Evolutionary conservation across 768 basidiomycete species (phyloP).

Genomic region (Termitomyces sp.): DNA sequence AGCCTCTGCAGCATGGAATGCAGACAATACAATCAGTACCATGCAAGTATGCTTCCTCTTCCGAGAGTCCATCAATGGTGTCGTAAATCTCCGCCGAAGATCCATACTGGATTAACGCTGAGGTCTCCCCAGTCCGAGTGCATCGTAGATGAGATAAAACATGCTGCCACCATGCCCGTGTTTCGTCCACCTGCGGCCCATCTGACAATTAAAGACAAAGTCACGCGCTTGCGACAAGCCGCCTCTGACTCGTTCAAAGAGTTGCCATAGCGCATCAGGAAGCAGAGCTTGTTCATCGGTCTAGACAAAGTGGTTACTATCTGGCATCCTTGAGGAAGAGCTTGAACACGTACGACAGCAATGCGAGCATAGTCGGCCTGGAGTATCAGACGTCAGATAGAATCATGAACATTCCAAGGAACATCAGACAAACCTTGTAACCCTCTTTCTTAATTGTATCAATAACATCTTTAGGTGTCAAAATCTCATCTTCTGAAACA

Average conservation of each 20-base stretch:
- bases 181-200: constrained; percentile 92
- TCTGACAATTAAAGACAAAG: constrained; percentile 96
- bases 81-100: constrained; percentile 49
- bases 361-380: constrained; percentile 88
- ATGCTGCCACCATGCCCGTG: constrained; percentile 92
- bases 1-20: neutral
- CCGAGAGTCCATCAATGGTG: constrained; percentile 77
- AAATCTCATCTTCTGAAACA: constrained; percentile 74
- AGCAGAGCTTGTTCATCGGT: constrained; percentile 97
- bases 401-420: neutral
- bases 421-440: constrained; percentile 50
- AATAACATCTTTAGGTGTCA: constrained; percentile 86
- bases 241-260: constrained; percentile 71
- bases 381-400: neutral
- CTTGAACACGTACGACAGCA: constrained; percentile 66
- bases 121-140: constrained; percentile 44
- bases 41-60: constrained; percentile 86
- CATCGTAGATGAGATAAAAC: constrained; percentile 75
- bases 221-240: constrained; percentile 62
- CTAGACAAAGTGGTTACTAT: constrained; percentile 35
- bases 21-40: constrained; percentile 40
- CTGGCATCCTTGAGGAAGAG: neutral
- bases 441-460: constrained; percentile 73
- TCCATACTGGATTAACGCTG: constrained; percentile 35
- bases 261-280: constrained; percentile 78